Evolutionary conservation across 2,329 filamentous ascomycete species (phyloP), one percentile per base, ranked within the genome.

Genomic region (Penicillium sp.): DNA sequence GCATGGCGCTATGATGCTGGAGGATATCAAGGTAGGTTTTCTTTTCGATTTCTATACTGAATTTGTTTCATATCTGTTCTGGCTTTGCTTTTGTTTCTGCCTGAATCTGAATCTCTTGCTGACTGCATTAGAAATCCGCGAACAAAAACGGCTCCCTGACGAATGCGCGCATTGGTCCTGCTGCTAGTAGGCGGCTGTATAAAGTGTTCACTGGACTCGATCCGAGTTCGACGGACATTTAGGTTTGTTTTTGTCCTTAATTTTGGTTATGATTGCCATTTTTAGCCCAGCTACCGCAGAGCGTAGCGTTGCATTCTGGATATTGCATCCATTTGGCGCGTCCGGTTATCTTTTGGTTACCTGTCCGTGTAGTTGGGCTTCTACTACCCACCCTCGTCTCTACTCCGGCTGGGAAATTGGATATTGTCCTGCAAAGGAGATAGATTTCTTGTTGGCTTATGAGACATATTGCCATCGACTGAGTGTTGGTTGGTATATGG

Each of bases 1-100:
- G 1, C 73, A 79, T 7, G 89, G 89, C 0, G 85, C 85, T 6
- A 68, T 79, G 7, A 79, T 81, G 44, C 71, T 93, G n/a, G 84
- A 88, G 66, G 78, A 82, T 50, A 81, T 89, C 6, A 75, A 74
- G 67, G 76, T 77, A 68, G 50, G 59, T 43, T 14, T 22, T 43
- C 48, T 44, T 44, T 38, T 9, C 26, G 37, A 20, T 55, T 3
- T 26, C 40, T 18, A 13, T 45, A 14, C 5, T 44, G 18, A 16
- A 9, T 29, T 22, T 42, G 26, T 7, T 32, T 14, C 4, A 3
- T 14, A 8, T 31, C 6, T 13, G 2, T 24, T 10, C 26, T 29
- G 35, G 0, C 4, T 11, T 40, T 35, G 5, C 7, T 34, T 50
- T 20, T n/a, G 35, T 46, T n/a, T 49, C 9, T 13, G 2, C 2